Conservation (phyloP, 2,329 filamentous ascomycete species). For the Tolypocladium paradoxum region DNA sequence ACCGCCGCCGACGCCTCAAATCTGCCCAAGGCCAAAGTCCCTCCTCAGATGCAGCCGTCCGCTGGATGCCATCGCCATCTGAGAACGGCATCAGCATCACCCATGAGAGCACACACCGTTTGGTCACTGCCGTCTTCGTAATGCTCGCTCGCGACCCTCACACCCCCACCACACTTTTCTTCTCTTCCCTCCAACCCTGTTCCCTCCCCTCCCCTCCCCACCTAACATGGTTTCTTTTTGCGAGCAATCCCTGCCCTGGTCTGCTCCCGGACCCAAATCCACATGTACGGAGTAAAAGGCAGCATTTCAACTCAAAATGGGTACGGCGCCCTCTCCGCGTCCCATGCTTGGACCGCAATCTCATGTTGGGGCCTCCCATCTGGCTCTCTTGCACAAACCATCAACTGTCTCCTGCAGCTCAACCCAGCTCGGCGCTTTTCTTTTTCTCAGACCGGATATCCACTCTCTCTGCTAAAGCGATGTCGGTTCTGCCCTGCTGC, state of each 20-base stretch:
- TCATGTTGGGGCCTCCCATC: not conserved
- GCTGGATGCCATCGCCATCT: not conserved
- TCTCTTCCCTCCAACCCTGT: not conserved
- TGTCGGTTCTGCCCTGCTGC: not conserved
- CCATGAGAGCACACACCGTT: not conserved
- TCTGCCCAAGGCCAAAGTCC: not conserved
- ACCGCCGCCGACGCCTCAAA: not conserved
- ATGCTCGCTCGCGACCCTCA: not conserved
- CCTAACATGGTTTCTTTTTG: not conserved
- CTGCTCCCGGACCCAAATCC: not conserved
- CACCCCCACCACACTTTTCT: not conserved
- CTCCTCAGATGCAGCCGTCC: not conserved
- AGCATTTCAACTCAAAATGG: not conserved
- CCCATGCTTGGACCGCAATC: not conserved
- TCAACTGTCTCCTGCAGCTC: not conserved
- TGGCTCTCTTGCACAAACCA: not conserved
- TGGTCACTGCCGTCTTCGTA: not conserved
- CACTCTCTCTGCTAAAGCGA: not conserved
- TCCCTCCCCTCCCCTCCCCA: not conserved
- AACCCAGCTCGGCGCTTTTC: not conserved
- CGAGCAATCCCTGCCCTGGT: not conserved
- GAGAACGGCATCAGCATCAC: not conserved
- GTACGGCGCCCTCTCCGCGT: not conserved
- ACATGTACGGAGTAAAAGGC: not conserved
- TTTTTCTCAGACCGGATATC: slow-evolving; percentile 2